A percentile compares a stretch with the other conserved stretches of the same genome.
Conservation (phyloP, 1,139 yeast species). For the Candida sp. region DNA sequence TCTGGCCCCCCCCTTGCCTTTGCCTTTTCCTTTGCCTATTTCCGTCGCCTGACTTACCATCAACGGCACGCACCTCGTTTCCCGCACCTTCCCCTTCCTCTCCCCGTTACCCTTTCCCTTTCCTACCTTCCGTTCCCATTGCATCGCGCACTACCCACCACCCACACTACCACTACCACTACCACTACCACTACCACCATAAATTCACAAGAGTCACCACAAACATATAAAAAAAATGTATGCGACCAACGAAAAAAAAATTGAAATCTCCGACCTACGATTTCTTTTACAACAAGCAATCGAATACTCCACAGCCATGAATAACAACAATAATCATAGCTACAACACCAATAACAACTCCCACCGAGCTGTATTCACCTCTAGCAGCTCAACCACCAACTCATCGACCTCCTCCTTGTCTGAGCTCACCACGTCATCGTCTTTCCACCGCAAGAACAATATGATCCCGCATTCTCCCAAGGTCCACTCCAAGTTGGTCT, state of each 20-base stretch:
- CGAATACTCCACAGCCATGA: background rate
- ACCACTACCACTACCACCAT: no score
- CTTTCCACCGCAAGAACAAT: slow-evolving; percentile 7
- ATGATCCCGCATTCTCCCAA: slow-evolving; percentile 21
- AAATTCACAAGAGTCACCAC: no score
- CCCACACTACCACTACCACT: no score
- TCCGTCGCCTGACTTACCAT: background rate
- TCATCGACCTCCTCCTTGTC: slow-evolving; percentile 4
- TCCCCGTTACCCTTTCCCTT: background rate
- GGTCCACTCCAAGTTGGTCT: slow-evolving; percentile 38
- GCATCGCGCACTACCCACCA: background rate
- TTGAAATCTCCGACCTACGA: slow-evolving; percentile 3
- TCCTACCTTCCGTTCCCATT: background rate
- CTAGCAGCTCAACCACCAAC: slow-evolving; percentile 4
- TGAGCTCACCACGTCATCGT: slow-evolving; percentile 1
- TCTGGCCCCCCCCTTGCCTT: background rate
- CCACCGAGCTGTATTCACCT: background rate
- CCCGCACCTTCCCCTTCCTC: background rate
- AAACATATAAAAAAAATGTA: background rate
- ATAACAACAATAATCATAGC: background rate
- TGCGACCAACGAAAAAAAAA: background rate
- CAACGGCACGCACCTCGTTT: background rate
- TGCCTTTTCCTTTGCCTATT: background rate
- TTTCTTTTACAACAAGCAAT: slow-evolving; percentile 1
- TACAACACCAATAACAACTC: background rate